phyloP scores from a whole-genome alignment of 768 basidiomycete genomes.

The Serendipita sp. region DNA sequence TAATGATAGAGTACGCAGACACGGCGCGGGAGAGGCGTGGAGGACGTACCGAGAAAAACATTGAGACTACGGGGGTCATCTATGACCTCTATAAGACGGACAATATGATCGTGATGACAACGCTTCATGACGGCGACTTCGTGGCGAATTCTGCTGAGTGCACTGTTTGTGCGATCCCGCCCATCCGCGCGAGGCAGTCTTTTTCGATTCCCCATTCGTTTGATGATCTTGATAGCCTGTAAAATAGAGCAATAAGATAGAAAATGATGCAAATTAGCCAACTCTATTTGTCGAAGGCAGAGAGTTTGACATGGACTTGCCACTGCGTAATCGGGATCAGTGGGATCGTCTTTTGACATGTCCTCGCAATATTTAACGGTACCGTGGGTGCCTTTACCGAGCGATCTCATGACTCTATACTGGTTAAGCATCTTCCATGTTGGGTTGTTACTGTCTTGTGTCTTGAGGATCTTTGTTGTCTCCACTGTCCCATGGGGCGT shows the following conservation, averaged over 20 bases:
- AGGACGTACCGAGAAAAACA: constrained; percentile 78
- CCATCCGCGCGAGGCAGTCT: constrained; percentile 36
- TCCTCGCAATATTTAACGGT: constrained; percentile 64
- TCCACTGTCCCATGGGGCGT: constrained; percentile 10
- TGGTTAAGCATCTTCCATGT: constrained; percentile 52
- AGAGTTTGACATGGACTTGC: constrained; percentile 6
- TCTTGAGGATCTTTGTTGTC: constrained; percentile 4
- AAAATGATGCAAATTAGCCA: constrained; percentile 19
- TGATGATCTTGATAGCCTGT: constrained; percentile 68
- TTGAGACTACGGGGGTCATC: constrained; percentile 77
- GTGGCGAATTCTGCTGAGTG: constrained; percentile 49
- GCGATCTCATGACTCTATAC: constrained; percentile 56
- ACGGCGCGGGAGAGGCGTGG: neutral
- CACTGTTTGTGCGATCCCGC: constrained; percentile 21
- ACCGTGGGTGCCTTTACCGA: constrained; percentile 84
- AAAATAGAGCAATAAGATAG: neutral
- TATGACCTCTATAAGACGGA: constrained; percentile 82
- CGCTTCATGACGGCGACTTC: constrained; percentile 99
- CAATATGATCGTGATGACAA: constrained; percentile 75
- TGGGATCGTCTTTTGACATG: constrained; percentile 21
- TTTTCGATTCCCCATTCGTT: constrained; percentile 52
- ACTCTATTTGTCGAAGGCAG: constrained; percentile 22
- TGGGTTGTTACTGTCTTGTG: constrained; percentile 5
- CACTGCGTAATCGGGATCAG: constrained; percentile 11
- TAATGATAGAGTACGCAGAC: too few relatives aligned